Percentiles rank a stretch among this genome's conserved stretches.
Conservation (phyloP, 2,329 filamentous ascomycete genomes). For the Lachnum nothofagi region DNA sequence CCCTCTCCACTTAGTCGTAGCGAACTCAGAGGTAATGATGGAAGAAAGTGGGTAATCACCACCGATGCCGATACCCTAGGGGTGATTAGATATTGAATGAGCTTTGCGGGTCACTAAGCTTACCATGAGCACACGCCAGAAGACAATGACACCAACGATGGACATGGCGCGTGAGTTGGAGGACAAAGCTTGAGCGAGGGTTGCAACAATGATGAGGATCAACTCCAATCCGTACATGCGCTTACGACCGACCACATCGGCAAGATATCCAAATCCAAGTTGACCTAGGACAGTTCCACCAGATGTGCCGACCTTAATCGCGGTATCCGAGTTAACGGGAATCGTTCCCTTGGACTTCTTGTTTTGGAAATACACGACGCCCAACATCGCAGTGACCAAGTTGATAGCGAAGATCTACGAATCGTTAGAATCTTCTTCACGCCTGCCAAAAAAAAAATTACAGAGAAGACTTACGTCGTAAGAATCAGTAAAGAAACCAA, state of each 20-base stretch:
- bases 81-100: slow-evolving; percentile 28
- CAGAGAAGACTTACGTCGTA: slow-evolving; percentile 67
- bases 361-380: slow-evolving; percentile 27
- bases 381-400: slow-evolving; percentile 30
- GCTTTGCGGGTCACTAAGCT: neutral
- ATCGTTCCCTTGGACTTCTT: slow-evolving; percentile 46
- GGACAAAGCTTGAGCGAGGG: slow-evolving; percentile 64
- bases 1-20: slow-evolving; percentile 77
- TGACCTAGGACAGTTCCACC: slow-evolving; percentile 80
- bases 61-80: slow-evolving; percentile 56
- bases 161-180: slow-evolving; percentile 59
- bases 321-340: slow-evolving; percentile 64
- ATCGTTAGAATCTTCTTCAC: too few relatives aligned
- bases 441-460: too few relatives aligned
- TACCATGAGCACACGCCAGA: slow-evolving; percentile 73
- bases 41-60: slow-evolving; percentile 78
- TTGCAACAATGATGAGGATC: slow-evolving; percentile 75
- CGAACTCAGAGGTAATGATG: slow-evolving; percentile 82
- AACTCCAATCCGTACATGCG: slow-evolving; percentile 74
- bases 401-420: slow-evolving; percentile 32
- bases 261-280: slow-evolving; percentile 71
- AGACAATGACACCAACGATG: slow-evolving; percentile 64
- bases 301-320: slow-evolving; percentile 80
- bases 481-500: slow-evolving; percentile 85
- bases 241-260: slow-evolving; percentile 73